Percentiles rank a stretch among this genome's conserved stretches.
These are phyloP conservation scores for Circinella minor DNA, from an alignment of 371 early-diverging fungal species.

Conservation along the genomic window DNA sequence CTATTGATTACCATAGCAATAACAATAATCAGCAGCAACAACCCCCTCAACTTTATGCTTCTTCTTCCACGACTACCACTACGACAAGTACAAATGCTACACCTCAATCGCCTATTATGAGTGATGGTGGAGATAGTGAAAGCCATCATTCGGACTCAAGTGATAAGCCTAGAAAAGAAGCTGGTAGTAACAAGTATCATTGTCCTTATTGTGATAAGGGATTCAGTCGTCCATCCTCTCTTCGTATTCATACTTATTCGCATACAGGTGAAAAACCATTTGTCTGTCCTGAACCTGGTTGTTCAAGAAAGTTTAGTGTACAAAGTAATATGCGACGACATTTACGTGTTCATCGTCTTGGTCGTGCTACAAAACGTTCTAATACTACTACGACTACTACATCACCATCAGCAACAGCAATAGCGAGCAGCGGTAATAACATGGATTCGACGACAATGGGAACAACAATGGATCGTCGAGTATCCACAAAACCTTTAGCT, in stretches of 20 bases:
- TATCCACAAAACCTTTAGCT: conserved; percentile 11
- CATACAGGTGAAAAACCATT: conserved; percentile 74
- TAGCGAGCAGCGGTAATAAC: neutral
- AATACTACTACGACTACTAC: neutral
- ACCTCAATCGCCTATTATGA: conserved; percentile 1
- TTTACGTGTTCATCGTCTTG: conserved; percentile 31
- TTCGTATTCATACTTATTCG: conserved; percentile 62
- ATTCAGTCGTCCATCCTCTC: conserved; percentile 64
- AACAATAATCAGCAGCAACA: conserved; percentile 1
- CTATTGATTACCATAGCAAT: conserved; percentile 9
- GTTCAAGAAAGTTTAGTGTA: conserved; percentile 64
- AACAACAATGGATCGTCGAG: neutral
- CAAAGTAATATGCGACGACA: conserved; percentile 70
- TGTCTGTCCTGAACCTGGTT: conserved; percentile 55
- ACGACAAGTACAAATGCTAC: conserved; percentile 22
- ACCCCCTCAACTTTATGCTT: conserved; percentile 24
- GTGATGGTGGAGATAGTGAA: neutral
- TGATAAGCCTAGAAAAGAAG: conserved; percentile 3
- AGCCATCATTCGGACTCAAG: neutral
- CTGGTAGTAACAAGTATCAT: conserved; percentile 56
- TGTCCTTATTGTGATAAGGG: conserved; percentile 63
- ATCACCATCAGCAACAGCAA: neutral
- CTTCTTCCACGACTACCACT: conserved; percentile 34
- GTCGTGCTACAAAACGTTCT: conserved; percentile 23
- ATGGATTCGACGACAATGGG: neutral